Evolutionary conservation across 2,329 filamentous ascomycete genomes (phyloP).

Genomic region (Stagonosporopsis tanaceti): DNA sequence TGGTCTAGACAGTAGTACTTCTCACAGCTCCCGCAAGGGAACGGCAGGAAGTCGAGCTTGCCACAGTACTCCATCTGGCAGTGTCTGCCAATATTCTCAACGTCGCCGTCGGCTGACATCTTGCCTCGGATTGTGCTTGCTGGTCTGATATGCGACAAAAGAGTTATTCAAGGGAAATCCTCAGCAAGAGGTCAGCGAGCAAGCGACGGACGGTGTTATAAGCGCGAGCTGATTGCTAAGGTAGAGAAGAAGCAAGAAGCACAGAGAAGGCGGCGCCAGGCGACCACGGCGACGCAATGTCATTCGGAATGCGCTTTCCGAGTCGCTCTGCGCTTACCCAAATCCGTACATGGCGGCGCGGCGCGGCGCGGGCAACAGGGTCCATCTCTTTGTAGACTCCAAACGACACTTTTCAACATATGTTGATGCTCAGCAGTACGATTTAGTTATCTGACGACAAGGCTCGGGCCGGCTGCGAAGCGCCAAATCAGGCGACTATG

Average conservation of each 20-base stretch:
- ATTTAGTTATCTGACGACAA: not conserved
- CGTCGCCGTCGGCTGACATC: conserved; percentile 73
- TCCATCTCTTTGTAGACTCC: not conserved
- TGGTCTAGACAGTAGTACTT: conserved; percentile 93
- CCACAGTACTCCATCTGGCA: conserved; percentile 93
- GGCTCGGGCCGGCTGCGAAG: too few relatives aligned
- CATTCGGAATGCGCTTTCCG: conserved; percentile 25
- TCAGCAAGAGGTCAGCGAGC: not conserved
- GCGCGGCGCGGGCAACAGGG: not conserved
- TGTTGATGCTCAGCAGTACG: not conserved
- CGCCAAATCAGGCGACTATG: too few relatives aligned
- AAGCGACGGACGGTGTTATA: not conserved
- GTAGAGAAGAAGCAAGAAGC: conserved; percentile 6
- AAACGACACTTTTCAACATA: not conserved
- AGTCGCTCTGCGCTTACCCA: not conserved
- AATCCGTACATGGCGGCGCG: not conserved
- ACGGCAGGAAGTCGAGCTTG: conserved; percentile 95
- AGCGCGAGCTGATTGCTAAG: not conserved
- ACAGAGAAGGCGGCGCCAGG: conserved; percentile 5
- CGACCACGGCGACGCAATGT: conserved; percentile 20
- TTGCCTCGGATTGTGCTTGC: conserved; percentile 49
- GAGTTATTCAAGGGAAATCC: too few relatives aligned
- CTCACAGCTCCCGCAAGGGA: conserved; percentile 88
- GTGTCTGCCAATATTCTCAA: conserved; percentile 85
- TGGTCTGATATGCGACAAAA: not conserved